These are phyloP conservation scores for Phlebiopsis gigantea DNA, from an alignment of 768 basidiomycete species.

Conservation along the genomic window DNA sequence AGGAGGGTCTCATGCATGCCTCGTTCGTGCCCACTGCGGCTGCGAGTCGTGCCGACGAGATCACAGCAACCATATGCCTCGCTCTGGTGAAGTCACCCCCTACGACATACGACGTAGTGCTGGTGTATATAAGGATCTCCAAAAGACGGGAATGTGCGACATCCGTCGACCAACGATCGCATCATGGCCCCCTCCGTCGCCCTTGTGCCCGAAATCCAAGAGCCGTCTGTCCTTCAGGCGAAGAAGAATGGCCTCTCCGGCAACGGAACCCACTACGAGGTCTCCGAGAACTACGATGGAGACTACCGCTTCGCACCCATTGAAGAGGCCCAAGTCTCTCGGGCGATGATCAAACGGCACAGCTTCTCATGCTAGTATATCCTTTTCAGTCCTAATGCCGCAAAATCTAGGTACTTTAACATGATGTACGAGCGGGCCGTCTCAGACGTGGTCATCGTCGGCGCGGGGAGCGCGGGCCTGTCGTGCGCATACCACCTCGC, in stretches of 20 bases:
- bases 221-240: constrained; percentile 14
- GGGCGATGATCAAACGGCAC: constrained; percentile 69
- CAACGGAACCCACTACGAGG: constrained; percentile 27
- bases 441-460: constrained; percentile 74
- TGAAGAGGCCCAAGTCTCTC: constrained; percentile 68
- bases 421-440: constrained; percentile 70
- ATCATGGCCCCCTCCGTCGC: constrained; percentile 39
- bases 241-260: constrained; percentile 21
- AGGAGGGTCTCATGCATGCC: not conserved
- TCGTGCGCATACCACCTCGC: constrained; percentile 73
- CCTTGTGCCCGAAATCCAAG: constrained; percentile 21
- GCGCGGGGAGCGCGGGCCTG: constrained; percentile 61
- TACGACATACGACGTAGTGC: not conserved
- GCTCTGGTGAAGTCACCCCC: not conserved
- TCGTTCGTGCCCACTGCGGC: not conserved
- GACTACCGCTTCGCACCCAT: constrained; percentile 68
- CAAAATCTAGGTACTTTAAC: constrained; percentile 53
- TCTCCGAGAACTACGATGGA: constrained; percentile 54
- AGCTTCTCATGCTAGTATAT: not conserved
- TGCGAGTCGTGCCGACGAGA: not conserved
- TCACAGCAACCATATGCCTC: not conserved
- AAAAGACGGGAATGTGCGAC: not conserved
- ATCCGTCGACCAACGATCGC: not conserved
- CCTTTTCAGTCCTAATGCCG: not conserved
- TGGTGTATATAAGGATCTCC: constrained; percentile 4